Evolutionary conservation across 1,284 basidiomycete species (phyloP), one percentile per base, ranked within the genome.

Genomic region (Malassezia brasiliensis): DNA sequence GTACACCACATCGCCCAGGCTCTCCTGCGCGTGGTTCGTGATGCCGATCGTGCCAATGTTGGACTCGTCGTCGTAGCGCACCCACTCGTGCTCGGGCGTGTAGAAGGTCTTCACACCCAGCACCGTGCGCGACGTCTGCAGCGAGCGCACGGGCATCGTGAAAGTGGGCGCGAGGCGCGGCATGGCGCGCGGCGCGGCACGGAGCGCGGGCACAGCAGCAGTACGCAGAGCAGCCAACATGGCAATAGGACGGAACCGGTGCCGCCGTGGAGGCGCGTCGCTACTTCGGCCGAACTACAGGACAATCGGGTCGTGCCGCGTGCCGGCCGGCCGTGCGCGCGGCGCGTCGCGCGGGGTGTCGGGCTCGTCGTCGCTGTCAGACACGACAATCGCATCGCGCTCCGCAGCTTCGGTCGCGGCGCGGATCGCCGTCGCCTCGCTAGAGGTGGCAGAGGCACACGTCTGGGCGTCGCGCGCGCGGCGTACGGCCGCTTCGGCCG

Each of bases 1-100:
- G 77, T 90, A 99, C 47, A 98, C 93, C 54, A 98, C 90, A 76
- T 99, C 94, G 25, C 93, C 94, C 3, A 99, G 81, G 48, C 85
- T 84, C 54, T 84, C 83, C 76, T 96, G 90, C 4, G 93, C 93
- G 75, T 96, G 88, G 76, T 96, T 81, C 19, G 94, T 96, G 75
- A 99, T 90, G 41, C 84, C 84, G 40, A 98, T 81, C 8, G 82
- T 86, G 39, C 90, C 94, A 48, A 90, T 69, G 55, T 85, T 84
- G 41, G 86, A 87, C 46, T 78, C 76, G 59, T 86, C 82, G 75
- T 98, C 90, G 75, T 83, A 88, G 34, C 80, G 77, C 58, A 96
- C 82, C 69, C 85, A 83, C 79, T 99, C 93, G 77, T 99, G 94
- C 65, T 96, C 91, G 56, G 79, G 78, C 2, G 91, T 90, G 79